A percentile compares a stretch with the other conserved stretches of the same genome.
Conservation (phyloP, 371 early-diverging fungal genomes). For the Sporodiniella umbellata region DNA sequence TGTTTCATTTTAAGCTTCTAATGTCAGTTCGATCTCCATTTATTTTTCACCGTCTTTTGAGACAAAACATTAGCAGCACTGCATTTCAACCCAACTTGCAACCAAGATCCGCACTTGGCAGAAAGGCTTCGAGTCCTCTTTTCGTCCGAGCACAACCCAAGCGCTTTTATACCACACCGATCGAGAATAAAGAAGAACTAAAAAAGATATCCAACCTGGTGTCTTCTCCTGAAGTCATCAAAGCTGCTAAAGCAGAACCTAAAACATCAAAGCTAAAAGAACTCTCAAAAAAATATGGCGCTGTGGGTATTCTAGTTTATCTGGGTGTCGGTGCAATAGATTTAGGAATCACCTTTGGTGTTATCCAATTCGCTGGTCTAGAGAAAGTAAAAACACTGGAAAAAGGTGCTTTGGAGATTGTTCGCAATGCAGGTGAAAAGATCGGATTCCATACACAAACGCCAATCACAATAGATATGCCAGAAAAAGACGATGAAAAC, state of each 20-base stretch:
- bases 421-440: slow-evolving; percentile 11
- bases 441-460: slow-evolving; percentile 14
- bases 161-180: slow-evolving; percentile 9
- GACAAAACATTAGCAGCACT: not conserved
- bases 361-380: slow-evolving; percentile 36
- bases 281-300: slow-evolving; percentile 37
- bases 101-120: not conserved
- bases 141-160: not conserved
- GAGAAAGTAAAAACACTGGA: slow-evolving; percentile 42
- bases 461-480: not conserved
- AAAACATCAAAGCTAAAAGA: slow-evolving; percentile 20
- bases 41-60: not conserved
- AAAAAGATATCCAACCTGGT: slow-evolving; percentile 11
- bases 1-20: not conserved
- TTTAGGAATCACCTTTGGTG: slow-evolving; percentile 30
- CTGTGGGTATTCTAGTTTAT: slow-evolving; percentile 39
- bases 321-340: slow-evolving; percentile 39
- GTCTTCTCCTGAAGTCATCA: slow-evolving; percentile 15
- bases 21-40: slow-evolving; percentile 1
- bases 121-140: not conserved
- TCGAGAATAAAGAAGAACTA: slow-evolving; percentile 1
- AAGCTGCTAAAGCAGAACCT: slow-evolving; percentile 14
- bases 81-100: not conserved
- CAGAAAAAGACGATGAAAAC: slow-evolving; percentile 12
- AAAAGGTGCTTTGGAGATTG: slow-evolving; percentile 16